phyloP scores from a whole-genome alignment of 2,329 filamentous ascomycete genomes.

The Ceratocystis colombiana region DNA sequence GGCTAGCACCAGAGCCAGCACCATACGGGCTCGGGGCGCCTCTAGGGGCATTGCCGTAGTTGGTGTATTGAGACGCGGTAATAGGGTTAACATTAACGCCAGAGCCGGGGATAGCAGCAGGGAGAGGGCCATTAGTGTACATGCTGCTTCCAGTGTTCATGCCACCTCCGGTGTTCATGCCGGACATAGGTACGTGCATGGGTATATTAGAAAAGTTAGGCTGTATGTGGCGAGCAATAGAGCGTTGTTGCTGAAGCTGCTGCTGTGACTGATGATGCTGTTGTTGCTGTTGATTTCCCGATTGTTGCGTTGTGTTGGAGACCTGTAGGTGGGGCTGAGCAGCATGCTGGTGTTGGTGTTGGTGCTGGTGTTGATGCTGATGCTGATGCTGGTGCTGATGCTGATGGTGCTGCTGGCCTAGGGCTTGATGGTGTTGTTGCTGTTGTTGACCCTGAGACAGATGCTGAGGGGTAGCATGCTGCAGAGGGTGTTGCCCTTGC shows the following conservation, averaged over 20 bases:
- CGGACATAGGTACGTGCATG: conserved; percentile 1
- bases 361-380: background rate
- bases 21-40: conserved; percentile 22
- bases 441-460: conserved; percentile 17
- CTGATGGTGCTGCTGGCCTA: conserved; percentile 9
- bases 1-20: conserved; percentile 5
- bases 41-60: conserved; percentile 20
- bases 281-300: conserved; percentile 32
- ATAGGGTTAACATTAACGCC: conserved; percentile 13
- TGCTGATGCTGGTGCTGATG: conserved; percentile 3
- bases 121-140: conserved; percentile 4
- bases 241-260: background rate
- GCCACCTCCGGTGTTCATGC: conserved; percentile 2
- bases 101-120: background rate
- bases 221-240: conserved; percentile 8
- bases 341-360: conserved; percentile 12
- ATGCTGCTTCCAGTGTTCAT: background rate
- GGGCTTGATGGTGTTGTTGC: conserved; percentile 1
- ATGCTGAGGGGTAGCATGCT: conserved; percentile 28
- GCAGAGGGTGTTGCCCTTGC: conserved; percentile 27
- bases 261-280: conserved; percentile 27
- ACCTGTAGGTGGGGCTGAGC: background rate
- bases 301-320: conserved; percentile 28
- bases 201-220: conserved; percentile 9
- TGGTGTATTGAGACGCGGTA: conserved; percentile 6